Evolutionary conservation across 768 basidiomycete genomes (phyloP), one percentile per base, ranked within the genome.

Genomic region (Galerina marginata): DNA sequence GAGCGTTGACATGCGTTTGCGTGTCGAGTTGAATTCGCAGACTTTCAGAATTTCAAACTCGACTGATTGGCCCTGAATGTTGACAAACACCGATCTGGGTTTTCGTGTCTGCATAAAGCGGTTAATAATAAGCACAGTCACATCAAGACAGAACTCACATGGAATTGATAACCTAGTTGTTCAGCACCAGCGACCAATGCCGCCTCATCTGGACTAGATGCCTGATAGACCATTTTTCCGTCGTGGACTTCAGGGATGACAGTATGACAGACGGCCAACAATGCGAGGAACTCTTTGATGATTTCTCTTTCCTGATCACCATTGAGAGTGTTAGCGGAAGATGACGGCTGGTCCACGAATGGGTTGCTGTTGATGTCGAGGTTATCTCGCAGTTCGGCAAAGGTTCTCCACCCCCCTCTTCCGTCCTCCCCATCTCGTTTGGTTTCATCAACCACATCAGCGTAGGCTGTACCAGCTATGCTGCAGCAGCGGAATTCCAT

Each of bases 11-110:
- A 99, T 99, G 59, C 97, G 86, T 71, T 99, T 99, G 52, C 97
- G 86, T 4, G 95, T 93, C 23, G 95, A 97, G 72, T 99, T 99
- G 83, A 99, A 99, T 77, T 99, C 97, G 84, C 96, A 97, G 45
- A 99, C 91, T 70, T 99, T 99, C 60, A 99, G 75, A 58, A 99
- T 86, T 69, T 98, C 87, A 71, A 88, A 99, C 71, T 99, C 95
- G 57, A 86, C 83, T 0, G 81, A 76, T 56, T 79, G 74, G 16
- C 93, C 95, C 51, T 84, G 79, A 58, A 96, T 81, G 42, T 91
- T 89, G 54, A 99, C 87, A 70, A 93, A 98, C 6, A 96, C 93
- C 0, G 96, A 97, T 71, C 90, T 95, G 4, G 97, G 97, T 74
- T 99, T 99, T 42, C 97, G 90, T 2, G 83, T 96, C 95, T 98